Conservation (phyloP, 2,329 filamentous ascomycete genomes). For the Penicillium corylophilum region DNA sequence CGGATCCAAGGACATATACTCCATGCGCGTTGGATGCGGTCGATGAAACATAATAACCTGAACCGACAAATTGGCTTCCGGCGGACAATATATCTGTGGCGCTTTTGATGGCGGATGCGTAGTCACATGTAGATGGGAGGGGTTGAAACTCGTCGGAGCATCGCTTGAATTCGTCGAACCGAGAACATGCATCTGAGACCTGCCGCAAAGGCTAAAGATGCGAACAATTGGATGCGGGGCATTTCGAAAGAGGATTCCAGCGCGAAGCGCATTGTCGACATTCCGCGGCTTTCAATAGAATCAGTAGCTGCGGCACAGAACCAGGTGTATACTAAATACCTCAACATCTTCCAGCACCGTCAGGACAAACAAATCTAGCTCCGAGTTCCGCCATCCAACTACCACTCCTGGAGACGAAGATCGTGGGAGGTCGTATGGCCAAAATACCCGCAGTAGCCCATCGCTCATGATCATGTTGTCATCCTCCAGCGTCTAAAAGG, state of each 20-base stretch:
- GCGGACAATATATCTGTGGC: slow-evolving; percentile 71
- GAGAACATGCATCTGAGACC: slow-evolving; percentile 78
- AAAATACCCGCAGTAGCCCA: slow-evolving; percentile 97
- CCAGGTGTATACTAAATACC: slow-evolving; percentile 53
- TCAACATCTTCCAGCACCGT: slow-evolving; percentile 88
- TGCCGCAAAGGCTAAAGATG: slow-evolving; percentile 82
- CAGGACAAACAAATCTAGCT: slow-evolving; percentile 84
- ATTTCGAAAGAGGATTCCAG: slow-evolving; percentile 79
- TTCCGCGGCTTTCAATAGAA: slow-evolving; percentile 59
- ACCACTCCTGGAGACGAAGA: slow-evolving; percentile 77
- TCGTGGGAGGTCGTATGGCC: slow-evolving; percentile 80
- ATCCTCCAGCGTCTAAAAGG: slow-evolving; percentile 67
- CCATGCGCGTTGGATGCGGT: slow-evolving; percentile 83
- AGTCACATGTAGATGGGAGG: slow-evolving; percentile 67
- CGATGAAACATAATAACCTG: slow-evolving; percentile 89
- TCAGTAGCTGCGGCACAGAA: slow-evolving; percentile 3
- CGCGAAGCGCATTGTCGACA: slow-evolving; percentile 83
- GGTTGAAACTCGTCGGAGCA: slow-evolving; percentile 56
- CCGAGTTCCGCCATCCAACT: slow-evolving; percentile 93
- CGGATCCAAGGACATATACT: slow-evolving; percentile 88
- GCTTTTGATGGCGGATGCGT: slow-evolving; percentile 51
- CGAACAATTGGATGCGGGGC: slow-evolving; percentile 75
- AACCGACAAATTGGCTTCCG: slow-evolving; percentile 66
- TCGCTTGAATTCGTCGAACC: slow-evolving; percentile 70
- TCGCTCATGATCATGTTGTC: slow-evolving; percentile 66